Evolutionary conservation across 495 filamentous ascomycete genomes (phyloP).

Genomic region (Penicillium lagena): DNA sequence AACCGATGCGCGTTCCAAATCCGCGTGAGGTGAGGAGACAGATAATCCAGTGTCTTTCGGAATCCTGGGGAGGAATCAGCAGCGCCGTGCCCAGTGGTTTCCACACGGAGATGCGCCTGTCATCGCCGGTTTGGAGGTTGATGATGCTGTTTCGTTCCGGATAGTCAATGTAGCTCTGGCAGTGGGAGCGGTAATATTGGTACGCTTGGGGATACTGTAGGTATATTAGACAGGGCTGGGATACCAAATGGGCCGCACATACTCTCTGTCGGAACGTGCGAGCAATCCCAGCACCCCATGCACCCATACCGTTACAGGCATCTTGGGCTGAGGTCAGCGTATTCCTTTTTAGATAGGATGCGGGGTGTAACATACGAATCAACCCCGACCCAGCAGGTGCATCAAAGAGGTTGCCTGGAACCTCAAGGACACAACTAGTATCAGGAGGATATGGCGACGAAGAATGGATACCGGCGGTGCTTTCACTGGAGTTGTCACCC

Average conservation of each 20-base stretch:
- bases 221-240: too few species aligned
- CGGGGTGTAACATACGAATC: conserved; percentile 28
- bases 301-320: conserved; percentile 39
- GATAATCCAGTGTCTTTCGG: conserved; percentile 38
- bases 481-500: neutral
- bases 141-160: conserved; percentile 3
- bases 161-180: conserved; percentile 6
- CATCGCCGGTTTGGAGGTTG: neutral
- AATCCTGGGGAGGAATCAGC: conserved; percentile 35
- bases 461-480: neutral
- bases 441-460: neutral
- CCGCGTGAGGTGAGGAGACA: conserved; percentile 39
- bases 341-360: neutral
- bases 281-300: conserved; percentile 41
- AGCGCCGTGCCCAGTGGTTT: conserved; percentile 31
- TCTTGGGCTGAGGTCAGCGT: conserved; percentile 20
- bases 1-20: conserved; percentile 22
- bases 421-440: conserved; percentile 14
- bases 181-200: conserved; percentile 27
- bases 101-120: neutral
- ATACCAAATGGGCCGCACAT: neutral
- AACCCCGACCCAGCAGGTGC: conserved; percentile 34
- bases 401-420: conserved; percentile 36
- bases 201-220: conserved; percentile 38
- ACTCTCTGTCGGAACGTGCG: conserved; percentile 26